These are phyloP conservation scores for Colletotrichum kahawae DNA, from an alignment of 2,329 filamentous ascomycete genomes.

Conservation along the genomic window DNA sequence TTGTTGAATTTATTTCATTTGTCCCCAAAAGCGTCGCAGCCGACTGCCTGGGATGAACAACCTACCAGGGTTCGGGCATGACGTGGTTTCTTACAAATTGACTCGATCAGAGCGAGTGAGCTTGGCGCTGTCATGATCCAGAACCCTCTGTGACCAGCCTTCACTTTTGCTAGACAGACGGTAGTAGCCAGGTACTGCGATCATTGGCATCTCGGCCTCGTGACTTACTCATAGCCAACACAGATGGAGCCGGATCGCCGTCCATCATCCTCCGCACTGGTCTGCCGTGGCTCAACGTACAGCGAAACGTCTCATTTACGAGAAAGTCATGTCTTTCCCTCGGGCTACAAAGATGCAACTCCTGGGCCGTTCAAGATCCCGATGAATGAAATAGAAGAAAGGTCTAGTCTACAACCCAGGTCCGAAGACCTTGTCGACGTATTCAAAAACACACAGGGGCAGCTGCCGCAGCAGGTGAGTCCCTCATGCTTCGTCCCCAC, in stretches of 20 bases:
- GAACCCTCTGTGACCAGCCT: accelerated
- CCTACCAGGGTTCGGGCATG: accelerated
- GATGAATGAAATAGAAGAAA: background rate
- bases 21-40: background rate
- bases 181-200: background rate
- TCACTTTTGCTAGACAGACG: background rate
- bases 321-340: background rate
- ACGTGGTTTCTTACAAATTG: background rate
- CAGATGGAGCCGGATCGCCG: background rate
- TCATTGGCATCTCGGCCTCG: background rate
- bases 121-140: background rate
- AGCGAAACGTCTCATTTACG: background rate
- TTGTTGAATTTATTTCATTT: background rate
- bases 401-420: background rate
- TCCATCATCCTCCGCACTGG: background rate
- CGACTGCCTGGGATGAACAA: background rate
- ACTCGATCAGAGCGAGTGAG: background rate
- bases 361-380: background rate
- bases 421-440: background rate
- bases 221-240: background rate
- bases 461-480: background rate
- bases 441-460: background rate
- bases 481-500: background rate
- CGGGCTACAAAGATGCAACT: background rate
- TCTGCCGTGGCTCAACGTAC: background rate